phyloP scores from a whole-genome alignment of 2,329 filamentous ascomycete genomes.

The Lasiodiplodia theobromae region DNA sequence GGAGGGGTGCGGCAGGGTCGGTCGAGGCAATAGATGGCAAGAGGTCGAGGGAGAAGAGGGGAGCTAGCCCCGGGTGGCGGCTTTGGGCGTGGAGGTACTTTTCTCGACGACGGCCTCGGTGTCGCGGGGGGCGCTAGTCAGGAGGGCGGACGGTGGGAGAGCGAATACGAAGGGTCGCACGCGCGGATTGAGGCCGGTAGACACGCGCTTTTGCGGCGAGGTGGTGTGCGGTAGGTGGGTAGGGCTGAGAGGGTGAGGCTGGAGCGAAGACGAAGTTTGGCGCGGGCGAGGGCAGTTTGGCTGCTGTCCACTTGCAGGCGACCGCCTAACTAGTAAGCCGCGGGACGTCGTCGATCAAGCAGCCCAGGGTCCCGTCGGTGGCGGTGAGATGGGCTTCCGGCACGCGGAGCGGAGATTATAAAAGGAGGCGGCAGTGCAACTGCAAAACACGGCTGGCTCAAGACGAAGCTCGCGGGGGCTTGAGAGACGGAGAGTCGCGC shows the following conservation, averaged over 20 bases:
- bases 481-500: neutral
- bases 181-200: constrained; percentile 6
- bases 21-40: constrained; percentile 8
- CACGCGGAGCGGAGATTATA: constrained; percentile 19
- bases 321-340: constrained; percentile 25
- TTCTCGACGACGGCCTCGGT: neutral
- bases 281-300: neutral
- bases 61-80: constrained; percentile 21
- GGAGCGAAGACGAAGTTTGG: constrained; percentile 4
- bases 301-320: constrained; percentile 15
- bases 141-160: neutral
- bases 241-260: constrained; percentile 16
- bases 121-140: constrained; percentile 6
- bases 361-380: constrained; percentile 27
- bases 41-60: constrained; percentile 17
- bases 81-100: constrained; percentile 18
- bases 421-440: constrained; percentile 25
- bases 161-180: constrained; percentile 20
- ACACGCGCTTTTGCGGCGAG: constrained; percentile 8
- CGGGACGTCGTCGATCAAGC: constrained; percentile 29
- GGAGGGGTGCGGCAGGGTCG: neutral
- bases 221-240: neutral
- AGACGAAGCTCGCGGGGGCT: neutral
- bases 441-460: constrained; percentile 19
- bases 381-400: constrained; percentile 24